These are phyloP conservation scores for Triticum urartu DNA, from an alignment of 176 grass and related monocot species.

Conservation along the genomic window DNA sequence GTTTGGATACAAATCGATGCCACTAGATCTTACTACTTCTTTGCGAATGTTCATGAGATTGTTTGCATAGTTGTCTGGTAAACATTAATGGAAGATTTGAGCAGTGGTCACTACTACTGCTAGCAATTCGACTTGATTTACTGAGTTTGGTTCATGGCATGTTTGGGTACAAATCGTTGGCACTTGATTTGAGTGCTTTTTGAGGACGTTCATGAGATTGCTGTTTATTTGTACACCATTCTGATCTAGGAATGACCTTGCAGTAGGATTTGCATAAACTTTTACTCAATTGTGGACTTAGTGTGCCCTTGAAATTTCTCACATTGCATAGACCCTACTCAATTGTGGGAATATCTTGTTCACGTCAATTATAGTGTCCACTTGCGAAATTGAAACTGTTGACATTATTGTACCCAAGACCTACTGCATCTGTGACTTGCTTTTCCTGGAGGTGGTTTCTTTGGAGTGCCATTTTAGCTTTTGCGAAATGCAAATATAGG, in stretches of 20 bases:
- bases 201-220: neutral
- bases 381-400: neutral
- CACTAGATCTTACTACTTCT: neutral
- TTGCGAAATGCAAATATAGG: neutral
- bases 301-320: neutral
- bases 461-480: slow-evolving; percentile 11
- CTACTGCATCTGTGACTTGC: neutral
- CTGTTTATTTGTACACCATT: neutral
- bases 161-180: neutral
- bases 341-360: neutral
- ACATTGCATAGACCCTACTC: neutral
- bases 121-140: neutral
- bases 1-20: neutral
- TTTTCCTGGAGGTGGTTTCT: neutral
- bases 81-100: neutral
- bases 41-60: too few species aligned
- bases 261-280: neutral
- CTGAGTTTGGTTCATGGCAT: neutral
- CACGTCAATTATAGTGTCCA: neutral
- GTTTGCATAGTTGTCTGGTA: neutral
- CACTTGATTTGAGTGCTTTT: neutral
- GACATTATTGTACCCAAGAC: neutral
- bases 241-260: neutral
- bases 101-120: neutral
- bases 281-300: neutral